These are phyloP conservation scores for Hypoxylon rubiginosum DNA, from an alignment of 2,329 filamentous ascomycete species.

Conservation along the genomic window DNA sequence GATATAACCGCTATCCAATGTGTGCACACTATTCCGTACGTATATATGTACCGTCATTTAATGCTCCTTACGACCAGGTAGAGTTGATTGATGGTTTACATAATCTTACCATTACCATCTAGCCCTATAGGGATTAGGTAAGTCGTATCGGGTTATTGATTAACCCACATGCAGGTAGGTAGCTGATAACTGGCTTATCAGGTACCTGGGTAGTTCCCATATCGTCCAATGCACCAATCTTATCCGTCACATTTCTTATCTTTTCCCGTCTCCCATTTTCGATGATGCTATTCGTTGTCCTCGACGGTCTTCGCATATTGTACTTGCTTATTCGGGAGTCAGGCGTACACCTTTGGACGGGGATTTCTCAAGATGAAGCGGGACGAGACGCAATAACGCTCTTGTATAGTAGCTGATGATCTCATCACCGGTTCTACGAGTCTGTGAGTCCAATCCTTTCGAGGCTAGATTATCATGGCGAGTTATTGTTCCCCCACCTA, in stretches of 20 bases:
- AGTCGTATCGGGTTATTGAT: not conserved
- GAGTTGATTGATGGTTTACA: not conserved
- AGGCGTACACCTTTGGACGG: slow-evolving; percentile 23
- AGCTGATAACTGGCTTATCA: not conserved
- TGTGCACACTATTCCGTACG: no score
- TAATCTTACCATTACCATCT: not conserved
- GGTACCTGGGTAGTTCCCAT: not conserved
- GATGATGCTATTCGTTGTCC: slow-evolving; percentile 24
- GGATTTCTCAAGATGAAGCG: not conserved
- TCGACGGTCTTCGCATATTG: slow-evolving; percentile 20
- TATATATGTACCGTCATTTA: no score
- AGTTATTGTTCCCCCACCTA: slow-evolving; percentile 10
- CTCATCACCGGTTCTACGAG: not conserved
- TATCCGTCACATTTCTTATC: slow-evolving; percentile 33
- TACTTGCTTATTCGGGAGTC: slow-evolving; percentile 30
- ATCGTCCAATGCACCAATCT: slow-evolving; percentile 17
- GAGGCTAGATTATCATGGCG: slow-evolving; percentile 9
- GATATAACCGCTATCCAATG: no score
- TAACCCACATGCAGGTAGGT: not conserved
- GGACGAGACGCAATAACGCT: slow-evolving; percentile 2
- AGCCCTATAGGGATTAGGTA: not conserved
- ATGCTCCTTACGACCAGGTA: no score
- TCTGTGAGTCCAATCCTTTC: slow-evolving; percentile 20
- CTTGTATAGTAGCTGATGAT: slow-evolving; percentile 15
- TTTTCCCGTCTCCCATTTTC: slow-evolving; percentile 3